Conservation (phyloP, 495 filamentous ascomycete genomes). For the Daldinia caldariorum region DNA sequence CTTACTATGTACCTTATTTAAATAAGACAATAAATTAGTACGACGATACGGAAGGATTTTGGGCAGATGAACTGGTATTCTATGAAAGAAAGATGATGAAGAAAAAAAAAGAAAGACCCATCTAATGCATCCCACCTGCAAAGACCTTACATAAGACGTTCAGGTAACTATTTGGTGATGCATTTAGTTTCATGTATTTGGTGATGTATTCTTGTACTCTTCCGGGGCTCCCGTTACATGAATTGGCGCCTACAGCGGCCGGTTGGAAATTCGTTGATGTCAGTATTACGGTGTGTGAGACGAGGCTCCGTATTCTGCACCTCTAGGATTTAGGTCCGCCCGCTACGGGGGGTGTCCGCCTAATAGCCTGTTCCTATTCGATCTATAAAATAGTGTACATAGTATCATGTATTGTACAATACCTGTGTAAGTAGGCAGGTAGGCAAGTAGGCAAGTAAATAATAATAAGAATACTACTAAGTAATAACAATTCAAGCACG, state of each 20-base stretch:
- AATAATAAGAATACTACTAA: background rate
- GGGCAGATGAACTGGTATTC: background rate
- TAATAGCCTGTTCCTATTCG: slow-evolving; percentile 7
- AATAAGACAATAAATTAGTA: background rate
- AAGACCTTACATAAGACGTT: slow-evolving; percentile 37
- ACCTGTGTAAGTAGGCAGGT: too few species aligned
- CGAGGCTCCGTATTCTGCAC: slow-evolving; percentile 34
- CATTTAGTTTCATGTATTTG: background rate
- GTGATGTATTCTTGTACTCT: slow-evolving; percentile 11
- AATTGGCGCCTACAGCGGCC: slow-evolving; percentile 42
- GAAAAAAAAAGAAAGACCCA: background rate
- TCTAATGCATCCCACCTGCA: slow-evolving; percentile 12
- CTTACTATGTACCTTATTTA: background rate
- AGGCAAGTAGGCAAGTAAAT: too few species aligned
- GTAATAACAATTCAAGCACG: background rate
- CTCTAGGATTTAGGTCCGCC: slow-evolving; percentile 26
- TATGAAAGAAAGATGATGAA: too few species aligned
- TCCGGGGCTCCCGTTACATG: slow-evolving; percentile 25
- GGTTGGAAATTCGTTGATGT: slow-evolving; percentile 37
- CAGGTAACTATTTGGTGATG: slow-evolving; percentile 30
- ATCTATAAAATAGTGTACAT: background rate
- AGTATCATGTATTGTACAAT: too few species aligned
- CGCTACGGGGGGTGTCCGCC: slow-evolving; percentile 20
- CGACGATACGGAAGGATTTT: background rate
- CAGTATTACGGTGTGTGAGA: slow-evolving; percentile 41